Evolutionary conservation across 106 monocot genomes (phyloP).

Genomic region (Dendrobium nobile): DNA sequence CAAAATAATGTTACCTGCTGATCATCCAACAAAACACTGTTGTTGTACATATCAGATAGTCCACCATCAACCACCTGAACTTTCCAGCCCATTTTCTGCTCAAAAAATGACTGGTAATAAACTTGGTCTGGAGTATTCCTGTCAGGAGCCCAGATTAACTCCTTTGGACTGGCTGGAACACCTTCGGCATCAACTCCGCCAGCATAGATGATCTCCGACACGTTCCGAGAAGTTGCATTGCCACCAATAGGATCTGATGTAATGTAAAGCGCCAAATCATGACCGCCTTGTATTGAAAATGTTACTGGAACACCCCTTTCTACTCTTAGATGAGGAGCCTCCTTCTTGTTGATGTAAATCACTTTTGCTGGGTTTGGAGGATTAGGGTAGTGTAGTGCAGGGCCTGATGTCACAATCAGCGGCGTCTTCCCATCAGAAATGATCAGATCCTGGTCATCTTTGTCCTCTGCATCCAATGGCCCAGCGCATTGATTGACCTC

Average conservation of each 20-base stretch:
- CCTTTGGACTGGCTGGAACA: conserved; percentile 74
- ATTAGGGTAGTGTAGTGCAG: conserved; percentile 77
- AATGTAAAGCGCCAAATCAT: conserved; percentile 85
- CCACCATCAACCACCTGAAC: conserved; percentile 95
- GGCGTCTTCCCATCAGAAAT: conserved; percentile 69
- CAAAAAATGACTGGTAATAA: conserved; percentile 81
- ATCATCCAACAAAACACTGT: conserved; percentile 83
- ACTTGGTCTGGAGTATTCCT: conserved; percentile 88
- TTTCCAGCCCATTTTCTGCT: conserved; percentile 95
- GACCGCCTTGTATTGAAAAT: conserved; percentile 91
- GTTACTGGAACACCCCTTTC: conserved; percentile 90
- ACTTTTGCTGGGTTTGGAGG: conserved; percentile 87
- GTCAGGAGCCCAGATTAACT: conserved; percentile 76
- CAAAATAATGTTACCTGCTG: conserved; percentile 84
- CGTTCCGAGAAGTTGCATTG: conserved; percentile 76
- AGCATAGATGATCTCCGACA: conserved; percentile 72
- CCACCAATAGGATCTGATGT: conserved; percentile 93
- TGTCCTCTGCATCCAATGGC: conserved; percentile 78
- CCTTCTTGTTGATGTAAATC: conserved; percentile 91
- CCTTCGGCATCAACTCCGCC: conserved; percentile 69
- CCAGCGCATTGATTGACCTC: conserved; percentile 52
- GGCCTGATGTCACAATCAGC: conserved; percentile 58
- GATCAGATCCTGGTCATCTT: conserved; percentile 86
- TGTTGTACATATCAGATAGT: conserved; percentile 93
- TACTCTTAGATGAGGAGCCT: conserved; percentile 74